These are phyloP conservation scores for Tardiomyces digboiensis DNA, from an alignment of 1,139 yeast species.

Conservation along the genomic window DNA sequence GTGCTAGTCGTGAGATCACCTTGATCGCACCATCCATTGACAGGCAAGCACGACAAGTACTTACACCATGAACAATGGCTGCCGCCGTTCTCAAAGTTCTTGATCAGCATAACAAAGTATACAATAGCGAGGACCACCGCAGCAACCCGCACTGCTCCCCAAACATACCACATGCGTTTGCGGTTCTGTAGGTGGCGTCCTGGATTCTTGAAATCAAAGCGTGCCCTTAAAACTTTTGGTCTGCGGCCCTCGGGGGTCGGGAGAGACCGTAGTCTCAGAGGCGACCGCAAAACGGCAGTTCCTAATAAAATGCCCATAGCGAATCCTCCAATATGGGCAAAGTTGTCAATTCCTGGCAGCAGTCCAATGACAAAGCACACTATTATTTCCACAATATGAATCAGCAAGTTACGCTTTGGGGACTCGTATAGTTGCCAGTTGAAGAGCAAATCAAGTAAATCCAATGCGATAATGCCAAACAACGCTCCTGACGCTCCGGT, in stretches of 20 bases:
- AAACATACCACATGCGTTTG: slow-evolving; percentile 37
- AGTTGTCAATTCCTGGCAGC: slow-evolving; percentile 68
- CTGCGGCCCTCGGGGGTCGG: slow-evolving; percentile 10
- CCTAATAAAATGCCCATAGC: slow-evolving; percentile 51
- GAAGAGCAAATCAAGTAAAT: slow-evolving; percentile 47
- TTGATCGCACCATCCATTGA: slow-evolving; percentile 61
- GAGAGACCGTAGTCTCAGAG: slow-evolving; percentile 31
- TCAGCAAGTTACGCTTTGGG: slow-evolving; percentile 33
- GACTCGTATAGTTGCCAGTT: slow-evolving; percentile 40
- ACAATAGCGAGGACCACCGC: slow-evolving; percentile 40
- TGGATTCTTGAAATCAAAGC: slow-evolving; percentile 13
- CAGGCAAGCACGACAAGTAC: slow-evolving; percentile 63
- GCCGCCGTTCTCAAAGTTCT: slow-evolving; percentile 40
- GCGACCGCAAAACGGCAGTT: slow-evolving; percentile 47
- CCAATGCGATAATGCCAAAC: slow-evolving; percentile 61
- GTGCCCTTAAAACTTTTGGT: slow-evolving; percentile 7
- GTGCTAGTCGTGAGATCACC: slow-evolving; percentile 31
- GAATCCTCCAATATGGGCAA: slow-evolving; percentile 72
- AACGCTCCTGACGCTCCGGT: slow-evolving; percentile 73
- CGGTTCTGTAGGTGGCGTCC: slow-evolving; percentile 21
- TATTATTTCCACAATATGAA: slow-evolving; percentile 48
- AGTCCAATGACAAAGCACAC: slow-evolving; percentile 57
- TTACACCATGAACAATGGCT: slow-evolving; percentile 62
- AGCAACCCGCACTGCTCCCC: slow-evolving; percentile 42
- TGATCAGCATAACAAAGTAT: slow-evolving; percentile 41